phyloP scores from a whole-genome alignment of 164 flowering plant species.

The Chimonanthus praecox region DNA sequence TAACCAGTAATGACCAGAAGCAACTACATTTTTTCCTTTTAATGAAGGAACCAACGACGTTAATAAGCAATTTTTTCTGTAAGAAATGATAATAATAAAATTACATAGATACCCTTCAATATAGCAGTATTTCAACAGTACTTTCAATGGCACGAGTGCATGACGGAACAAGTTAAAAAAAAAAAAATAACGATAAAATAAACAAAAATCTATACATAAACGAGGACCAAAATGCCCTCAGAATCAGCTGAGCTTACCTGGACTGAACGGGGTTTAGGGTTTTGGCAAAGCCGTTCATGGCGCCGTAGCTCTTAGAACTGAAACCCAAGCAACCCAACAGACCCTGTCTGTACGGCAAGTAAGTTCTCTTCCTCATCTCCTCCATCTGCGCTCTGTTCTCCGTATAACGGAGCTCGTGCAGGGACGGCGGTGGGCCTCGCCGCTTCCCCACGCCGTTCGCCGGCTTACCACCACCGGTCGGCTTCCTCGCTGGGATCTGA shows the following conservation, averaged over 20 bases:
- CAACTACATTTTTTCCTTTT: too few relatives aligned
- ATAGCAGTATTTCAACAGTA: too few relatives aligned
- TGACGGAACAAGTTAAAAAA: too few relatives aligned
- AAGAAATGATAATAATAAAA: too few relatives aligned
- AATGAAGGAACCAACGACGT: too few relatives aligned
- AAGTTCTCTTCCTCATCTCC: conserved; percentile 64
- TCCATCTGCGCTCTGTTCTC: conserved; percentile 58
- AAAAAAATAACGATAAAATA: too few relatives aligned
- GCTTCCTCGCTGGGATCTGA: conserved; percentile 1
- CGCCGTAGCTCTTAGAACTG: conserved; percentile 34
- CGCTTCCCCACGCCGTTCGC: conserved; percentile 35
- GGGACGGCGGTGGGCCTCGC: conserved; percentile 28
- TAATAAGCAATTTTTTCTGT: too few relatives aligned
- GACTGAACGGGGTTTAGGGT: conserved; percentile 35
- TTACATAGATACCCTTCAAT: too few relatives aligned
- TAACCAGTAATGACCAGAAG: too few relatives aligned
- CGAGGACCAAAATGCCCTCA: too few relatives aligned
- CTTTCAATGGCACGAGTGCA: too few relatives aligned
- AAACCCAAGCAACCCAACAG: conserved; percentile 52
- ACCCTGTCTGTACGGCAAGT: conserved; percentile 55
- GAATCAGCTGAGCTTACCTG: conserved; percentile 7
- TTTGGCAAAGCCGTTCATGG: conserved; percentile 34
- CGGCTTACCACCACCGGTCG: conserved; percentile 13
- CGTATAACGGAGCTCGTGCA: conserved; percentile 54
- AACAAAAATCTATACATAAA: too few relatives aligned